A percentile compares a stretch with the other conserved stretches of the same genome.
phyloP scores from a whole-genome alignment of 208 protist genomes.

The Trypanosoma boissoni region DNA sequence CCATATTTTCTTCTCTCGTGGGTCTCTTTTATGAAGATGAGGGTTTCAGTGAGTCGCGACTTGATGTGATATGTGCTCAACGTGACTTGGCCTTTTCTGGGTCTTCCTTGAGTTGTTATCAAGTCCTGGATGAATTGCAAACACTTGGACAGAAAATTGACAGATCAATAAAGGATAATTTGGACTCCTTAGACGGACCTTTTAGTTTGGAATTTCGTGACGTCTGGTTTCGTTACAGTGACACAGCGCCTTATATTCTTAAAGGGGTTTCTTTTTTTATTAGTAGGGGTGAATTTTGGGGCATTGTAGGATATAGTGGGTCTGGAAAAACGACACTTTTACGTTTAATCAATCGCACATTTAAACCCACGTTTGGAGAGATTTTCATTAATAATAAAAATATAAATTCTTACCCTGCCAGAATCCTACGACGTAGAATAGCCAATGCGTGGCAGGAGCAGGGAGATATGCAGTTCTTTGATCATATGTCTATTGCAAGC shows the following conservation, averaged over 20 bases:
- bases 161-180: neutral
- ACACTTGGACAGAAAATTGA: conserved; percentile 20
- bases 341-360: conserved; percentile 51
- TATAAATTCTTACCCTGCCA: conserved; percentile 42
- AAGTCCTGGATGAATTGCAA: conserved; percentile 16
- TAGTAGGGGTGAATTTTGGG: conserved; percentile 38
- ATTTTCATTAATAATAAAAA: conserved; percentile 55
- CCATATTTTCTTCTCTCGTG: conserved; percentile 4
- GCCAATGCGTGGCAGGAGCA: conserved; percentile 61
- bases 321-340: conserved; percentile 73
- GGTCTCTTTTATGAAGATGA: conserved; percentile 19
- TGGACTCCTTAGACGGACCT: conserved; percentile 14
- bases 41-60: conserved; percentile 16
- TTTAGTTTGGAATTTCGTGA: conserved; percentile 62
- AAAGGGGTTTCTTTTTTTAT: conserved; percentile 53
- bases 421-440: conserved; percentile 54
- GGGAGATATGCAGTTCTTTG: conserved; percentile 43
- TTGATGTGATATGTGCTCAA: conserved; percentile 6
- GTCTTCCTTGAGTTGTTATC: conserved; percentile 23
- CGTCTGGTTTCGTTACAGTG: conserved; percentile 70
- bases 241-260: conserved; percentile 34
- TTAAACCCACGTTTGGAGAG: conserved; percentile 40
- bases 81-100: conserved; percentile 2
- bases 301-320: conserved; percentile 72
- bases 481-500: conserved; percentile 38